phyloP scores from a whole-genome alignment of 768 basidiomycete genomes.

The Psilocybe sp. region DNA sequence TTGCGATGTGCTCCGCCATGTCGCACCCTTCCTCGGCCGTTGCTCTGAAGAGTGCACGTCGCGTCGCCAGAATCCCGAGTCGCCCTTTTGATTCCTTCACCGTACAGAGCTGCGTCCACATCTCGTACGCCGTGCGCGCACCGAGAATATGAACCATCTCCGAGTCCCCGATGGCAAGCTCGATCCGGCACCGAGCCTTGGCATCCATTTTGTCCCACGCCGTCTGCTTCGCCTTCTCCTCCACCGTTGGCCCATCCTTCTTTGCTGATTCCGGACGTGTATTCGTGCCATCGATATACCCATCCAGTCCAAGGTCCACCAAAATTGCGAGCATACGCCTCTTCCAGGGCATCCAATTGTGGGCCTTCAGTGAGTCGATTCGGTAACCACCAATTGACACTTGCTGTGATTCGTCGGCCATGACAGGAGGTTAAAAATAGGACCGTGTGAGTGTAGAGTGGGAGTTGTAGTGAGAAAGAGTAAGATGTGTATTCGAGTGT shows the following conservation, averaged over 20 bases:
- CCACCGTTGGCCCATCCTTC: conserved; percentile 4
- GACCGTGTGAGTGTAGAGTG: not conserved
- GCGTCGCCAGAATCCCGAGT: conserved; percentile 20
- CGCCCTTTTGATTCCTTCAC: conserved; percentile 24
- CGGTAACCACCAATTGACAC: conserved; percentile 13
- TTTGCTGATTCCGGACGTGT: conserved; percentile 15
- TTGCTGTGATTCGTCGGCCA: not conserved
- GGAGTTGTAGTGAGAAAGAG: not conserved
- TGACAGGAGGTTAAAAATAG: no score
- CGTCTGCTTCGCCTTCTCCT: conserved; percentile 6
- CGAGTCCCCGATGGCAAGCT: conserved; percentile 19
- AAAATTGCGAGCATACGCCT: conserved; percentile 23
- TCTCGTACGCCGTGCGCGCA: conserved; percentile 17
- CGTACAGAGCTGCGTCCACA: conserved; percentile 23
- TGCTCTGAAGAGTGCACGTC: conserved; percentile 17
- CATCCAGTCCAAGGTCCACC: conserved; percentile 22
- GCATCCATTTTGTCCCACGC: conserved; percentile 18
- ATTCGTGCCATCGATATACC: conserved; percentile 16
- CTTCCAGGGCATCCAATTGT: conserved; percentile 27
- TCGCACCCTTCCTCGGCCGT: conserved; percentile 22
- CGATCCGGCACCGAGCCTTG: conserved; percentile 18
- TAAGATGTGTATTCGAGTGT: not conserved
- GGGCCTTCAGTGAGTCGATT: conserved; percentile 21
- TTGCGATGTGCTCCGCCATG: conserved; percentile 23
- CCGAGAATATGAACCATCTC: conserved; percentile 25